Base-by-base conservation (phyloP, 2,329 filamentous ascomycete genomes). In the Sporothrix phasma region DNA sequence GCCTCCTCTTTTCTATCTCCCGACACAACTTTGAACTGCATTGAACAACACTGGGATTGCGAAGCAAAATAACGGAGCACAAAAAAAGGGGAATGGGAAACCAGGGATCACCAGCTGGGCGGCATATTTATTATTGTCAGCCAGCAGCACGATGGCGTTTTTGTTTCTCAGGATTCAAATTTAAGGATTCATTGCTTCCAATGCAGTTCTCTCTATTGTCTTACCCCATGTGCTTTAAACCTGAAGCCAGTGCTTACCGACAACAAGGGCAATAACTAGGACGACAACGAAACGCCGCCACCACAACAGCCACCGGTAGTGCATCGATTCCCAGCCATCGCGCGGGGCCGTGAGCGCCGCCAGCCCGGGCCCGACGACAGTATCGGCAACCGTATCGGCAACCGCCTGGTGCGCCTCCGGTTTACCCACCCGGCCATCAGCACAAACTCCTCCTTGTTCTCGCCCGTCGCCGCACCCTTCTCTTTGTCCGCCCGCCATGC, bases 401-500 rank as follows among this genome's bases (percentile, higher is more conserved):
- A 74, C 73, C 41, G 72, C 72, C 61, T 70, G 65, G 58, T 75
- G 71, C 22, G 70, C 72, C 63, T 76, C 72, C 75, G 70, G 31
- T 74, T 72, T 17, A 72, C 69, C 68, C 74, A 74, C 4, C 74
- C 76, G 69, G 71, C 72, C 60, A 78, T 75, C 47, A 80, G 70
- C 46, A 80, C 69, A 29, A 78, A 72, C 61, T 75, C 72, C 15
- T 79, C 75, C 58, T 74, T 71, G 39, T 61, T 24, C 41, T 22
- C 43, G 43, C 58, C 43, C 29, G 58, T 26, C 6, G 39, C 41
- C 2, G 66, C 65, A 0, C 71, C 72, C 3, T 69, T 70, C 3
- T 71, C 69, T 64, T 73, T 75, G 60, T 81, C 78, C 31, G 77
- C 72, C 61, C 73, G 74, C 76, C 78, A 80, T 2, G 76, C 77